A percentile compares a stretch with the other conserved stretches of the same genome.
These are phyloP conservation scores for Vigna mungo DNA, from an alignment of 306 rosid genomes.

Conservation along the genomic window DNA sequence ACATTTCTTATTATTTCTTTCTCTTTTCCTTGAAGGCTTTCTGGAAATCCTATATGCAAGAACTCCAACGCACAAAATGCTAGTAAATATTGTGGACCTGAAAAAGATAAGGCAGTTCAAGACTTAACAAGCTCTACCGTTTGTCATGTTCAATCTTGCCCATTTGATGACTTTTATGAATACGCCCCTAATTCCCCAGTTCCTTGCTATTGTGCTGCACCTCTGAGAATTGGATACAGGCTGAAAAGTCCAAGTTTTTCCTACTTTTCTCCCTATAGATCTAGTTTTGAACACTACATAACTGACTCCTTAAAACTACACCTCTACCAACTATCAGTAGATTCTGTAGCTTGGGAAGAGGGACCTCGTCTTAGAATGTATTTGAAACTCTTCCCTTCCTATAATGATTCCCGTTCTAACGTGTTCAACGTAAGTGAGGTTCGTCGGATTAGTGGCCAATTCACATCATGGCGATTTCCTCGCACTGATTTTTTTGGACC, in stretches of 20 bases:
- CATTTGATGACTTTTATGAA: slow-evolving; percentile 67
- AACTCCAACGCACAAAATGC: slow-evolving; percentile 49
- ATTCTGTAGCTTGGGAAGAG: slow-evolving; percentile 67
- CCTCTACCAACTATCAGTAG: slow-evolving; percentile 62
- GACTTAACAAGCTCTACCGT: slow-evolving; percentile 37
- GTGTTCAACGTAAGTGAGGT: slow-evolving; percentile 63
- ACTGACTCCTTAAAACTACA: slow-evolving; percentile 54
- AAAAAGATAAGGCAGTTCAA: slow-evolving; percentile 37
- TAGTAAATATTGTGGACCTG: slow-evolving; percentile 60
- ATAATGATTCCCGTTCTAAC: slow-evolving; percentile 31
- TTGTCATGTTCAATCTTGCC: slow-evolving; percentile 63
- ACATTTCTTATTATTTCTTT: slow-evolving; percentile 29
- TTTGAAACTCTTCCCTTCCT: slow-evolving; percentile 75
- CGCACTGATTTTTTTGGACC: slow-evolving; percentile 76
- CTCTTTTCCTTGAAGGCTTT: slow-evolving; percentile 64
- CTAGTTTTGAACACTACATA: slow-evolving; percentile 53
- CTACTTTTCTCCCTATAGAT: slow-evolving; percentile 65
- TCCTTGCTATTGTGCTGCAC: slow-evolving; percentile 80
- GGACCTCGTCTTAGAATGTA: slow-evolving; percentile 84
- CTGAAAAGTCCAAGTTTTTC: slow-evolving; percentile 95
- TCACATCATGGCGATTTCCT: slow-evolving; percentile 65
- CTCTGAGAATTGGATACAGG: slow-evolving; percentile 78
- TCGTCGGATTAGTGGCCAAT: slow-evolving; percentile 46
- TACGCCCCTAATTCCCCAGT: slow-evolving; percentile 56
- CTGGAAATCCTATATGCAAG: slow-evolving; percentile 82